Percentiles rank a stretch among this genome's conserved stretches.
These are phyloP conservation scores for Alternaria gaisen DNA, from an alignment of 2,329 filamentous ascomycete species.

Conservation along the genomic window DNA sequence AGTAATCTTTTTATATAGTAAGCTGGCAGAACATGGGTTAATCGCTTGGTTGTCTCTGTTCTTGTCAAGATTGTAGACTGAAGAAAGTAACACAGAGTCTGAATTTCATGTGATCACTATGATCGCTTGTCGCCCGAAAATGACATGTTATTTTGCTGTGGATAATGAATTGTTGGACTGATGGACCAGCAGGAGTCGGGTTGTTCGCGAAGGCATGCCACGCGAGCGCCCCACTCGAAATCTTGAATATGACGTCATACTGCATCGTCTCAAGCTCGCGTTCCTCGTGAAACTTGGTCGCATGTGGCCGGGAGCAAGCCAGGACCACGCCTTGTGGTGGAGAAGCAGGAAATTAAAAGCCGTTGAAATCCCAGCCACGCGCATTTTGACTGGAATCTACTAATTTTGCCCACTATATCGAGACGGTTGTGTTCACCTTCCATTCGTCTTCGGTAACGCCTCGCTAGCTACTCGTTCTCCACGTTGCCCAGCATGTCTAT, in stretches of 20 bases:
- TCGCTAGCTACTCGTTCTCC: neutral
- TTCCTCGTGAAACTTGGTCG: constrained; percentile 13
- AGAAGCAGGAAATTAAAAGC: constrained; percentile 3
- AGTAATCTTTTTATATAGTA: too few species aligned
- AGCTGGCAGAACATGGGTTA: too few species aligned
- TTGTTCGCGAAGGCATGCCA: neutral
- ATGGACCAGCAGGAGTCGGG: neutral
- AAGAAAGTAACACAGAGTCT: too few species aligned
- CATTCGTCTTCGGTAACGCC: neutral
- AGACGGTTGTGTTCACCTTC: neutral
- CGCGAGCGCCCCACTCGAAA: neutral
- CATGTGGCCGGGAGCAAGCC: constrained; percentile 9
- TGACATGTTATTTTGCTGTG: too few species aligned
- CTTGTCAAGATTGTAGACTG: too few species aligned
- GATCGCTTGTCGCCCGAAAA: too few species aligned
- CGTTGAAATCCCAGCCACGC: neutral
- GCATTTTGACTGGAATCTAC: neutral
- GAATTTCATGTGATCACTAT: too few species aligned
- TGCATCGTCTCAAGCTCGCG: constrained; percentile 1
- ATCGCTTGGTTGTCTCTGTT: too few species aligned
- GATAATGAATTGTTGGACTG: neutral
- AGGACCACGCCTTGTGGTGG: neutral
- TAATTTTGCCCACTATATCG: neutral
- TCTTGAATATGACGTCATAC: constrained; percentile 13
- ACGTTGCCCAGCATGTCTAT: constrained; percentile 33